A percentile compares a stretch with the other conserved stretches of the same genome.
phyloP scores from a whole-genome alignment of 2,329 filamentous ascomycete species.

The Teratosphaeria gauchensis region DNA sequence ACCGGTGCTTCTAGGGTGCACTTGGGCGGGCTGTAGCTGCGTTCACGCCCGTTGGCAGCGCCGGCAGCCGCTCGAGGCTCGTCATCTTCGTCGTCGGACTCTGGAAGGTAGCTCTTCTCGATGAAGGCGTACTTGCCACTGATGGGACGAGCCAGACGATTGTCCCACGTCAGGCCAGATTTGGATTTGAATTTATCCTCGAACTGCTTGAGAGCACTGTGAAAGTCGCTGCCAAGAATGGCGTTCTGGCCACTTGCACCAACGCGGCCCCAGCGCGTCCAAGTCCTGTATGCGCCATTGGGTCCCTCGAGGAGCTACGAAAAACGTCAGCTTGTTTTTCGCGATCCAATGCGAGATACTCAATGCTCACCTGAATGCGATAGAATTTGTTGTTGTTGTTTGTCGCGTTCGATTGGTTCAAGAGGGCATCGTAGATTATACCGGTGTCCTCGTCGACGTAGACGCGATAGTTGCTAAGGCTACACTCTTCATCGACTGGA shows the following conservation, averaged over 20 bases:
- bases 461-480: slow-evolving; percentile 37
- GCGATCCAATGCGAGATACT: neutral
- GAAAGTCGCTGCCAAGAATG: slow-evolving; percentile 31
- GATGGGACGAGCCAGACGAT: slow-evolving; percentile 47
- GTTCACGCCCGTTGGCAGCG: slow-evolving; percentile 8
- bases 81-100: slow-evolving; percentile 49
- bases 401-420: slow-evolving; percentile 66
- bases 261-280: slow-evolving; percentile 70
- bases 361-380: slow-evolving; percentile 50
- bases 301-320: slow-evolving; percentile 34
- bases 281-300: slow-evolving; percentile 30
- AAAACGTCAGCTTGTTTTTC: neutral
- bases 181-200: slow-evolving; percentile 51
- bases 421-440: slow-evolving; percentile 65
- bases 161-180: slow-evolving; percentile 42
- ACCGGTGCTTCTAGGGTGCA: slow-evolving; percentile 52
- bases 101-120: slow-evolving; percentile 65
- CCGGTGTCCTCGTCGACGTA: slow-evolving; percentile 53
- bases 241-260: slow-evolving; percentile 42
- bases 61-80: slow-evolving; percentile 16
- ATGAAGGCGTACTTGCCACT: slow-evolving; percentile 66
- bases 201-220: slow-evolving; percentile 36
- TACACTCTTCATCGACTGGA: slow-evolving; percentile 39
- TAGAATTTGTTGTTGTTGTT: slow-evolving; percentile 81
- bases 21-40: slow-evolving; percentile 26